phyloP scores from a whole-genome alignment of 495 filamentous ascomycete genomes.

The Sporormia fimetaria region DNA sequence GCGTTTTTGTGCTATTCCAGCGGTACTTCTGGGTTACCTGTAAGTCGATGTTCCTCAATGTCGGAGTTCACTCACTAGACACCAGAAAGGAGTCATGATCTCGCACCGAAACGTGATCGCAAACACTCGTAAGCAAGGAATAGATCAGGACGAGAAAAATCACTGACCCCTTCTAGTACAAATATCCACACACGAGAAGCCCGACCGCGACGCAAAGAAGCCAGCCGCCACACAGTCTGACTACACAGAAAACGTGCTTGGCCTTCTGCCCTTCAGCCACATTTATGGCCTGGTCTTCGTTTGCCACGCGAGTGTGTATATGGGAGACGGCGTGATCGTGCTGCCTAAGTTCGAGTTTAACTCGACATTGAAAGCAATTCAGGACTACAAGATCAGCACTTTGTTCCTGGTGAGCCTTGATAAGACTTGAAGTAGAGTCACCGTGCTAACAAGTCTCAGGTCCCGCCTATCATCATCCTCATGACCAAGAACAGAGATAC shows the following conservation, averaged over 20 bases:
- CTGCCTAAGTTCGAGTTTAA: slow-evolving; percentile 75
- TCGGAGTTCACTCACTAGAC: background rate
- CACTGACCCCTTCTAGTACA: slow-evolving; percentile 14
- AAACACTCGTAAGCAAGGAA: slow-evolving; percentile 53
- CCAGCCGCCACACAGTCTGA: slow-evolving; percentile 15
- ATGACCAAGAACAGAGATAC: slow-evolving; percentile 56
- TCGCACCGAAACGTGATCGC: slow-evolving; percentile 81
- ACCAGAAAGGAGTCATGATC: slow-evolving; percentile 89
- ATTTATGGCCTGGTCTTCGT: slow-evolving; percentile 79
- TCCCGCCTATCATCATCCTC: slow-evolving; percentile 78
- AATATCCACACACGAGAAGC: slow-evolving; percentile 18
- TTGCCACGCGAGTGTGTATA: slow-evolving; percentile 54
- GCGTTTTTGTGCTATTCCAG: slow-evolving; percentile 86
- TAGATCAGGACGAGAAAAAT: slow-evolving; percentile 42
- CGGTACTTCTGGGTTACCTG: slow-evolving; percentile 77
- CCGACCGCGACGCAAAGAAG: slow-evolving; percentile 9
- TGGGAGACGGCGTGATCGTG: slow-evolving; percentile 69
- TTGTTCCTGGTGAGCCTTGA: slow-evolving; percentile 50
- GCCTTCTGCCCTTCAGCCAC: slow-evolving; percentile 72
- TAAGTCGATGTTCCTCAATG: slow-evolving; percentile 28
- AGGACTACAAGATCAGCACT: slow-evolving; percentile 58
- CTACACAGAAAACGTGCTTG: slow-evolving; percentile 52
- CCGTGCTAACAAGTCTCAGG: slow-evolving; percentile 34
- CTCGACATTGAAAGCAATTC: slow-evolving; percentile 52
- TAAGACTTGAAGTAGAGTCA: background rate